Evolutionary conservation across 2,329 filamentous ascomycete species (phyloP), one percentile per base, ranked within the genome.

Genomic region (Fusarium anguioides): DNA sequence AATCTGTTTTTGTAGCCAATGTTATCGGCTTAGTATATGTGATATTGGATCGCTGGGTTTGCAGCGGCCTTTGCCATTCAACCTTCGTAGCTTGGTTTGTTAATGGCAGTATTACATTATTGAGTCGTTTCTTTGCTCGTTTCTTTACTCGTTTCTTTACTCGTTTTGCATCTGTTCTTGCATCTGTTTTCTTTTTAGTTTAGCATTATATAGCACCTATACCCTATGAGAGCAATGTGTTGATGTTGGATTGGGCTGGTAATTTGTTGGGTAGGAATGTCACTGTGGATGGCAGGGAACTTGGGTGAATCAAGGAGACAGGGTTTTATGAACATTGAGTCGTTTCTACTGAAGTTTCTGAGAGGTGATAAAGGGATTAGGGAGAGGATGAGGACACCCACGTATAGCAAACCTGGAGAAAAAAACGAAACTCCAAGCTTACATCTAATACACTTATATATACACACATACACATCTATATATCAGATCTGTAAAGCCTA

Each of bases 171-270:
- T n/a, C n/a, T n/a, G n/a, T n/a, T n/a, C n/a, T 49, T 24, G 35
- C 35, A 42, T 56, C 52, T 44, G 26, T 15, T 45, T 50, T 49
- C 4, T 35, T 48, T 23, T 52, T 31, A n/a, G n/a, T 24, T 20
- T 49, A 36, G 33, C 52, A 65, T 60, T 44, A 41, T 31, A 42
- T 36, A 58, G 45, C 35, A 50, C 48, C 48, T 48, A 61, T 65
- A 67, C 64, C 53, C 64, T 48, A 21, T 47, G 14, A 40, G 29
- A 62, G 51, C 36, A 61, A 27, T 40, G 37, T 51, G 47, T 51
- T 20, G 39, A 50, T 42, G 29, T 61, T 52, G 42, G 41, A 61
- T 35, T 23, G 27, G 42, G 37, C 47, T 41, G 45, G 24, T 41
- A 50, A 42, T 48, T 48, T 40, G 49, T 31, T n/a, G 14, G 36